Conservation (phyloP, 768 basidiomycete genomes). For the Termitomyces sp. region DNA sequence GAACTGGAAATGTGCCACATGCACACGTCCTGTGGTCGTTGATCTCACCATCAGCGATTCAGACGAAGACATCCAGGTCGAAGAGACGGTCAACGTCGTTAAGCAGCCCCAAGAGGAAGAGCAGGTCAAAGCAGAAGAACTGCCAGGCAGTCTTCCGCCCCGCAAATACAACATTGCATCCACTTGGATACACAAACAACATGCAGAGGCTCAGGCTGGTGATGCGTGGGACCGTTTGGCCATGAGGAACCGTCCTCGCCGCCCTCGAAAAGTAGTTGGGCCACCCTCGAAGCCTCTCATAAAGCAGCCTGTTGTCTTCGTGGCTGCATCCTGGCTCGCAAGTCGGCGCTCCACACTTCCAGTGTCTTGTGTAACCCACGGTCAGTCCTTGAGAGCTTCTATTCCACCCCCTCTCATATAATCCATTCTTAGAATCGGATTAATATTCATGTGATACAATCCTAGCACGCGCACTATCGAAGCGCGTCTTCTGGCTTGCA, state of each 20-base stretch:
- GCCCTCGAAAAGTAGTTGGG: not conserved
- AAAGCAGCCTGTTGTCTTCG: not conserved
- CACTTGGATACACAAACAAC: conserved; percentile 13
- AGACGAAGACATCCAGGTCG: not conserved
- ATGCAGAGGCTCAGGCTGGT: not conserved
- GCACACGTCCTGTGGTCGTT: not conserved
- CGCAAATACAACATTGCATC: conserved; percentile 13
- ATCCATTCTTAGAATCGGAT: not conserved
- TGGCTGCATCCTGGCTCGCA: conserved; percentile 5
- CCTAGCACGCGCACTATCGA: not conserved
- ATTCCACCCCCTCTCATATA: not conserved
- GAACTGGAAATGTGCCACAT: conserved; percentile 19
- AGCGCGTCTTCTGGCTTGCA: conserved; percentile 1
- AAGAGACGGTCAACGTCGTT: not conserved
- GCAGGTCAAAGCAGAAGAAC: conserved; percentile 2
- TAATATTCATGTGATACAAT: not conserved
- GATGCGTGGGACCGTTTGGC: conserved; percentile 7
- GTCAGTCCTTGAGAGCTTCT: not conserved
- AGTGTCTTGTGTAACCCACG: not conserved
- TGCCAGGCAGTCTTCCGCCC: not conserved
- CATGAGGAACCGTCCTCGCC: not conserved
- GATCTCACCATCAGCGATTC: conserved; percentile 7
- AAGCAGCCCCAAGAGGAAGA: not conserved
- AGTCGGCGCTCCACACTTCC: not conserved
- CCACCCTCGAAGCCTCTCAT: not conserved